A percentile compares a stretch with the other conserved stretches of the same genome.
These are phyloP conservation scores for Delphinella strobiligena DNA, from an alignment of 2,329 filamentous ascomycete species.

Conservation along the genomic window DNA sequence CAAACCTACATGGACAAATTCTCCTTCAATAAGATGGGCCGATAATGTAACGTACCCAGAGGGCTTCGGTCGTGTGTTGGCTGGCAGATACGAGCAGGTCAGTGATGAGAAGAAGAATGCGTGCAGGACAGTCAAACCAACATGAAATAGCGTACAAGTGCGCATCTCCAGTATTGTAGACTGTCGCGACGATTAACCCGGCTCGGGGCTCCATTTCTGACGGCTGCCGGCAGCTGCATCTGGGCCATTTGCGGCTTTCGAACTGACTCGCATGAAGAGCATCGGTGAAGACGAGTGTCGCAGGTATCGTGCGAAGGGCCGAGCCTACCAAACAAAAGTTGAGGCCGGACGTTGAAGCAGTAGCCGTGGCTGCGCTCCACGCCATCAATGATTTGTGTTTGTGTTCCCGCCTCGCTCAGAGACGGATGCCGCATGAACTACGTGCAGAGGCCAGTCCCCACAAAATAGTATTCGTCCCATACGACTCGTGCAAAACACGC, in stretches of 20 bases:
- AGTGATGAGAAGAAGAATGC: too few species aligned
- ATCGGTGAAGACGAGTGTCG: background rate
- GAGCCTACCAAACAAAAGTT: background rate
- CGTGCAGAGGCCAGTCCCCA: slow-evolving; percentile 5
- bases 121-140: too few species aligned
- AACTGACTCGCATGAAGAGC: background rate
- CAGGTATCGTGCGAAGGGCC: background rate
- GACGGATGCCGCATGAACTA: slow-evolving; percentile 7
- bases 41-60: too few species aligned
- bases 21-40: too few species aligned
- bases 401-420: slow-evolving; percentile 5
- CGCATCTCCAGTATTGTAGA: too few species aligned
- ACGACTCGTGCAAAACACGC: slow-evolving; percentile 7
- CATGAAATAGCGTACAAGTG: too few species aligned
- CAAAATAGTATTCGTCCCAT: slow-evolving; percentile 2
- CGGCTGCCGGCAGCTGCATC: too few species aligned
- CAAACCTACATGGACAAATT: slow-evolving; percentile 1
- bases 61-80: too few species aligned
- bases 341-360: background rate
- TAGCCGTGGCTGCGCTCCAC: background rate
- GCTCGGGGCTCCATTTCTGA: too few species aligned
- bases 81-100: too few species aligned
- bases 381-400: slow-evolving; percentile 9
- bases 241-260: too few species aligned
- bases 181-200: too few species aligned